phyloP scores from a whole-genome alignment of 441 rosid species.

The Metrosideros polymorpha region DNA sequence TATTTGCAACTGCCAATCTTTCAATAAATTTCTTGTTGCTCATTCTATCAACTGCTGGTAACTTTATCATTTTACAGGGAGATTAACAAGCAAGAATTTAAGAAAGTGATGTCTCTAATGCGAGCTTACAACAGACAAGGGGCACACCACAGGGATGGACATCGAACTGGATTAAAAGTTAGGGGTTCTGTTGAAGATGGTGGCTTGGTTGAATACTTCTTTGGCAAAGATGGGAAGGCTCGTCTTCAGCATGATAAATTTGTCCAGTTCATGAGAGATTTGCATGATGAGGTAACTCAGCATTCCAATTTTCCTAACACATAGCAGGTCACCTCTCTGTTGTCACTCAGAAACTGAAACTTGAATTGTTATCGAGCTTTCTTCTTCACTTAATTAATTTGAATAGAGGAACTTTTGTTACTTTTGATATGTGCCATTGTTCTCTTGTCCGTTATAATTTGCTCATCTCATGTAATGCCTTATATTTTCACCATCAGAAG shows the following conservation, averaged over 20 bases:
- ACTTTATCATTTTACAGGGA: constrained; percentile 32
- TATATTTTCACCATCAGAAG: neutral
- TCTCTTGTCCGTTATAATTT: neutral
- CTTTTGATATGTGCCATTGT: neutral
- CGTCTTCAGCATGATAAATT: constrained; percentile 66
- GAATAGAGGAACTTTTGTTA: neutral
- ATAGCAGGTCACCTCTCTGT: neutral
- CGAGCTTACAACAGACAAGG: constrained; percentile 80
- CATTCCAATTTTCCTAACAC: neutral
- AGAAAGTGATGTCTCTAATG: constrained; percentile 88
- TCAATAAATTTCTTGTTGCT: neutral
- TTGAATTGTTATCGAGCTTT: neutral
- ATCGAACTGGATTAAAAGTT: constrained; percentile 53
- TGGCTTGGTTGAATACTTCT: constrained; percentile 78
- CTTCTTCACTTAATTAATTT: neutral
- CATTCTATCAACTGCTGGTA: neutral
- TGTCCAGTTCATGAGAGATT: constrained; percentile 56
- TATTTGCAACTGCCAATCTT: neutral
- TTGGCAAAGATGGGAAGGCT: constrained; percentile 67
- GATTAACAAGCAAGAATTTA: constrained; percentile 72
- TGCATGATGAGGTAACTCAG: constrained; percentile 56
- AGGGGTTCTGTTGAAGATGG: constrained; percentile 69
- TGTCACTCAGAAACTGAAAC: neutral
- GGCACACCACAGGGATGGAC: constrained; percentile 54
- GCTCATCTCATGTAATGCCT: neutral